A percentile compares a stretch with the other conserved stretches of the same genome.
Conservation (phyloP, 371 early-diverging fungal genomes). For the Mortierella sp. region DNA sequence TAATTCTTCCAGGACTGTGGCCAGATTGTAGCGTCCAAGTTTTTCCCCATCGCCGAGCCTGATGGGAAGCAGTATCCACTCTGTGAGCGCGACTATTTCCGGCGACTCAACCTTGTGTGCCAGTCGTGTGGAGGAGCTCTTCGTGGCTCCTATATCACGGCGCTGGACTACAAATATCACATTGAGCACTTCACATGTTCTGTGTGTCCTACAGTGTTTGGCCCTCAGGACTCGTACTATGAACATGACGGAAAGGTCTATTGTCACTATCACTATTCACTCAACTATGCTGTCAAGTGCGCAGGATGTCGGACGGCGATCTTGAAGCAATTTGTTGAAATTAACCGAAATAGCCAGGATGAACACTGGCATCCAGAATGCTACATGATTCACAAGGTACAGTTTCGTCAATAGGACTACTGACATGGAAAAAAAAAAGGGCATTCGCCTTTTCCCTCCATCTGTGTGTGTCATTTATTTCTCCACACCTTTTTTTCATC, state of each 20-base stretch:
- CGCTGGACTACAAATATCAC: slow-evolving; percentile 92
- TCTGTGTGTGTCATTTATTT: too few species aligned
- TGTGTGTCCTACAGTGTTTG: slow-evolving; percentile 93
- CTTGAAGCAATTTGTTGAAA: slow-evolving; percentile 93
- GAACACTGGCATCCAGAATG: slow-evolving; percentile 98
- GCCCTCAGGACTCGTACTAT: slow-evolving; percentile 94
- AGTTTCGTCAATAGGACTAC: too few species aligned
- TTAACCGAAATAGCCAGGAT: slow-evolving; percentile 74
- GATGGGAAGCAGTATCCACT: slow-evolving; percentile 75
- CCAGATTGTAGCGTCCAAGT: slow-evolving; percentile 87
- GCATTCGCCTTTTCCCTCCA: too few species aligned
- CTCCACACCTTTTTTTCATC: too few species aligned
- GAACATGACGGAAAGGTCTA: slow-evolving; percentile 89
- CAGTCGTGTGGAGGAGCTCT: slow-evolving; percentile 91
- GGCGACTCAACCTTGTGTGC: slow-evolving; percentile 87
- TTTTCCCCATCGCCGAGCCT: slow-evolving; percentile 80
- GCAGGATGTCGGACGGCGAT: slow-evolving; percentile 94
- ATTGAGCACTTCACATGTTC: slow-evolving; percentile 97
- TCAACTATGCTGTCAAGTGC: slow-evolving; percentile 86
- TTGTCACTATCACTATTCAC: slow-evolving; percentile 93
- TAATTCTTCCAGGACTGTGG: slow-evolving; percentile 77
- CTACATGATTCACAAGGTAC: slow-evolving; percentile 97
- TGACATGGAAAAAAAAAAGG: too few species aligned
- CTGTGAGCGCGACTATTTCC: slow-evolving; percentile 94
- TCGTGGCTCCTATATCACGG: slow-evolving; percentile 92